These are phyloP conservation scores for Craspedostauros australis DNA, from an alignment of 108 stramenopile genomes.

Conservation along the genomic window DNA sequence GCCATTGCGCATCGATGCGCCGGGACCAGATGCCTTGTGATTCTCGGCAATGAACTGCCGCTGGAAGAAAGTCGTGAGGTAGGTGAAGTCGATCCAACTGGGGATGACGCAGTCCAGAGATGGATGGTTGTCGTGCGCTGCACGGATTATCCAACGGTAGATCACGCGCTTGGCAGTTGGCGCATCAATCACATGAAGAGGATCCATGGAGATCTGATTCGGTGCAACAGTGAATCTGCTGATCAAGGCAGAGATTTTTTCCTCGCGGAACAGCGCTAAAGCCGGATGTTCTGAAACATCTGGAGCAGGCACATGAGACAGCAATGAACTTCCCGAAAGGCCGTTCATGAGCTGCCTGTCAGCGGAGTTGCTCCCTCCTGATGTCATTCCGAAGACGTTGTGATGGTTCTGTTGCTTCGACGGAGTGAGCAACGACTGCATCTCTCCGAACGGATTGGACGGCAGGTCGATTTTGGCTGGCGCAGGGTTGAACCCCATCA, in stretches of 20 bases:
- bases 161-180: slow-evolving; percentile 50
- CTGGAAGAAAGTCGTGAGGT: slow-evolving; percentile 65
- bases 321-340: too few species aligned
- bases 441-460: too few species aligned
- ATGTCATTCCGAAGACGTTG: too few species aligned
- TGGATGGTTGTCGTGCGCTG: slow-evolving; percentile 57
- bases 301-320: too few species aligned
- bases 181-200: slow-evolving; percentile 46
- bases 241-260: slow-evolving; percentile 64
- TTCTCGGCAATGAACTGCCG: slow-evolving; percentile 80
- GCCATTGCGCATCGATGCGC: slow-evolving; percentile 18
- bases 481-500: too few species aligned
- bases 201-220: slow-evolving; percentile 32
- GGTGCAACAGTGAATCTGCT: slow-evolving; percentile 44
- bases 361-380: too few species aligned
- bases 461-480: too few species aligned
- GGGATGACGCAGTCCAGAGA: slow-evolving; percentile 79
- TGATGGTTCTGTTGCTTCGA: too few species aligned
- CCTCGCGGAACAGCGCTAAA: slow-evolving; percentile 61
- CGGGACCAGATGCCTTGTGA: slow-evolving; percentile 34
- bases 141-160: slow-evolving; percentile 79
- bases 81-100: slow-evolving; percentile 67
- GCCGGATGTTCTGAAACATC: slow-evolving; percentile 29
- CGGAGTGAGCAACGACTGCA: too few species aligned
- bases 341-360: too few species aligned